Evolutionary conservation across 805 yeast genomes (phyloP).

Genomic region (Ogataea siamensis): DNA sequence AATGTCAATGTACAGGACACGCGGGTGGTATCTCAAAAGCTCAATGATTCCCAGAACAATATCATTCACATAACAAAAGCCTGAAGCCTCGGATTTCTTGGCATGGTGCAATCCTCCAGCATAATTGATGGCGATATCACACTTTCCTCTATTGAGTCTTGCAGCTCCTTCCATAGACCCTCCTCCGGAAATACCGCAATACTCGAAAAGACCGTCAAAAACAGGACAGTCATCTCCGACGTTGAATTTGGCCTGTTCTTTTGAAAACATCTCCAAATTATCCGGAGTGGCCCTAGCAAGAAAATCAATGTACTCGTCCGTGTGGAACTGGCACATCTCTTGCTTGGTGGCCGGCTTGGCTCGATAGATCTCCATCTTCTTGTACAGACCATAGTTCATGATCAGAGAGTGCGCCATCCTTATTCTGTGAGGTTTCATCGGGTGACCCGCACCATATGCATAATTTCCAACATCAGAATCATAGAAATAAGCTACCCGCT

Average conservation of each 20-base stretch:
- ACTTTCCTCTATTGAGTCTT: conserved; percentile 72
- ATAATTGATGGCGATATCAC: conserved; percentile 90
- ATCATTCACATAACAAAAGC: conserved; percentile 89
- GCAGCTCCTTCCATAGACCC: conserved; percentile 91
- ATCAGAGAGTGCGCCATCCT: conserved; percentile 97
- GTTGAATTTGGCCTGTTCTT: conserved; percentile 88
- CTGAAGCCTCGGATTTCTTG: conserved; percentile 84
- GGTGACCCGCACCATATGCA: conserved; percentile 98
- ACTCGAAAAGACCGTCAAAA: conserved; percentile 74
- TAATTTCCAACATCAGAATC: conserved; percentile 96
- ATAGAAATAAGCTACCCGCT: conserved; percentile 72
- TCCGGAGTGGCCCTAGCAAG: conserved; percentile 89
- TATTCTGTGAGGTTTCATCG: conserved; percentile 98
- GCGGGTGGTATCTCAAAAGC: conserved; percentile 74
- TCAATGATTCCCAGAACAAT: conserved; percentile 83
- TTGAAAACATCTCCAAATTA: conserved; percentile 79
- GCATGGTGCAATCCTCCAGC: conserved; percentile 96
- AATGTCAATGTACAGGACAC: conserved; percentile 84
- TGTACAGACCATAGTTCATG: conserved; percentile 95
- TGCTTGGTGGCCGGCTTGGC: conserved; percentile 98
- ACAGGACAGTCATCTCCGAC: conserved; percentile 95
- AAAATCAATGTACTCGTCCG: conserved; percentile 96
- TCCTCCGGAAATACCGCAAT: conserved; percentile 79
- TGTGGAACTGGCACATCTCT: conserved; percentile 97
- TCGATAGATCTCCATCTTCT: conserved; percentile 94